These are phyloP conservation scores for Circinella umbellata DNA, from an alignment of 371 early-diverging fungal species.

Conservation along the genomic window DNA sequence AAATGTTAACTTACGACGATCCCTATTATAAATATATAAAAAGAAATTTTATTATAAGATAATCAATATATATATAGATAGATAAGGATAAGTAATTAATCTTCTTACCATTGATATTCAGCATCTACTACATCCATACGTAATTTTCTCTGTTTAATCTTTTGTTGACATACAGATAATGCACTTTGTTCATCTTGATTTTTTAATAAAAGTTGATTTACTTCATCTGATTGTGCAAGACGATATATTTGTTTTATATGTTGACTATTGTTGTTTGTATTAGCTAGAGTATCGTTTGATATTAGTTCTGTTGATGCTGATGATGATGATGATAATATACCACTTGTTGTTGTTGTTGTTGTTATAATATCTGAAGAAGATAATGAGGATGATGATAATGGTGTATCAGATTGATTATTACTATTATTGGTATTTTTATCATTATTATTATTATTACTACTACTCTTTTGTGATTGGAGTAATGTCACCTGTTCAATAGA, in stretches of 20 bases:
- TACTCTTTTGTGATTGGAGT: conserved; percentile 14
- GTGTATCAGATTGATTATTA: background rate
- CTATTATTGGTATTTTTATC: background rate
- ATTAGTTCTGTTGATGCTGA: conserved; percentile 63
- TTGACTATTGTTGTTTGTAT: background rate
- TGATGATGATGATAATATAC: no score
- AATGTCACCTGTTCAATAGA: conserved; percentile 31
- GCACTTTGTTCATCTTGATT: conserved; percentile 90
- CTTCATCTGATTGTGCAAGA: conserved; percentile 76
- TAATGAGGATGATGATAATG: background rate
- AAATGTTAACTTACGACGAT: conserved; percentile 95
- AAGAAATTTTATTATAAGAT: no score
- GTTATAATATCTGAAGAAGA: conserved; percentile 13
- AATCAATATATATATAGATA: background rate
- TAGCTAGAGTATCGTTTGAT: no score
- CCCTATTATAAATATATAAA: conserved; percentile 71
- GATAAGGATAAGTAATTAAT: background rate
- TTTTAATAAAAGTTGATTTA: conserved; percentile 76
- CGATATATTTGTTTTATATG: conserved; percentile 90
- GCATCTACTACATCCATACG: conserved; percentile 97
- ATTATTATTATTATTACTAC: background rate
- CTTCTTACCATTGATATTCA: conserved; percentile 91
- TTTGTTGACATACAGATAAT: conserved; percentile 83
- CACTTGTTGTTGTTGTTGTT: conserved; percentile 10
- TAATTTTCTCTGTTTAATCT: conserved; percentile 85